Evolutionary conservation across 208 protist genomes (phyloP), one percentile per base, ranked within the genome.

Genomic region (Jaenimonas drosophilae): DNA sequence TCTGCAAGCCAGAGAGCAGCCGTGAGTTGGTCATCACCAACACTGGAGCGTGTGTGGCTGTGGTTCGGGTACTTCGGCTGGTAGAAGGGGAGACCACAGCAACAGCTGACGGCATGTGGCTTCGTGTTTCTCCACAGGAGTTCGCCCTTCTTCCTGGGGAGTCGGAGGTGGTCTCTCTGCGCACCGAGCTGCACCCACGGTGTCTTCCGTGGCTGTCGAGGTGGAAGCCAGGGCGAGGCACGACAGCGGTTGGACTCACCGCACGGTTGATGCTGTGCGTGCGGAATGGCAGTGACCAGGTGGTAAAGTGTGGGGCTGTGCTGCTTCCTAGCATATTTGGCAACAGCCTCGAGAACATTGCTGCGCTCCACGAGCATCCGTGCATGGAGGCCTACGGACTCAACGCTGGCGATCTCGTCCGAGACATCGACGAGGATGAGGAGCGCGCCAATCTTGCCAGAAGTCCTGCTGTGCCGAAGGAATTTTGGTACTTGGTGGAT

Each of bases 401-500:
- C 38, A 65, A 65, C 24, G n/a, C n/a, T n/a, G 56, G 26, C 0
- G 63, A 75, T 43, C 49, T 70, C 6, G 57, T 65, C 26, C n/a
- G n/a, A n/a, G n/a, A n/a, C n/a, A n/a, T n/a, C n/a, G n/a, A n/a
- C n/a, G n/a, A n/a, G n/a, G 40, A 50, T 29, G 30, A 36, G 20
- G 26, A 27, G 39, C 29, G 40, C 45, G 57, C n/a, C 7, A 16
- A 11, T 59, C 7, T 16, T 6, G 16, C 12, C 66, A 54, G 50
- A 69, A 62, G 40, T 34, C 16, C 37, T 47, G 21, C 46, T 70
- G 49, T 95, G 6, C 79, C 82, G n/a, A 95, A 95, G 64, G 82
- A 95, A 60, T 45, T 91, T 24, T 95, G 82, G 80, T 72, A 68
- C 44, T 41, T 91, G 16, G 69, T 63, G 38, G 71, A 91, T 47